Conservation (phyloP, 164 flowering plant genomes). For the Vitis vinifera region DNA sequence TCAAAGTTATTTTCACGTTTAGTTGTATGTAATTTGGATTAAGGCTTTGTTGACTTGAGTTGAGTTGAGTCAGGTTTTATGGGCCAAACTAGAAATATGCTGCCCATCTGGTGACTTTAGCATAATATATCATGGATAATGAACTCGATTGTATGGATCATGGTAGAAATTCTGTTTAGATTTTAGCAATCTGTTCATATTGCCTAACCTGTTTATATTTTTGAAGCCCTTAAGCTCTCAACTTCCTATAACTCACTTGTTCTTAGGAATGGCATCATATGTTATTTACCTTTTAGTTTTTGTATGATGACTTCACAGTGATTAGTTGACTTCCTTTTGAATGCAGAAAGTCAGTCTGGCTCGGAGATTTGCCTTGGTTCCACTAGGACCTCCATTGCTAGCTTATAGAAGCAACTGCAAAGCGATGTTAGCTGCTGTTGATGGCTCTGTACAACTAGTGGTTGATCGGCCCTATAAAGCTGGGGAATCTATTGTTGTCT, state of each 20-base stretch:
- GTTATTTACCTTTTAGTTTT: neutral
- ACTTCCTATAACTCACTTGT: neutral
- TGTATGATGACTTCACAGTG: neutral
- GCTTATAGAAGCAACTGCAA: slow-evolving; percentile 92
- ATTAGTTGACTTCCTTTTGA: slow-evolving; percentile 9
- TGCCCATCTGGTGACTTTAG: no score
- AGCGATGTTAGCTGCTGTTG: slow-evolving; percentile 88
- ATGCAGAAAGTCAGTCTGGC: slow-evolving; percentile 90
- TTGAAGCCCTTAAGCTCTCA: neutral
- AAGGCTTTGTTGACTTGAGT: no score
- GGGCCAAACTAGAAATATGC: no score
- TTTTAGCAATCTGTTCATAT: neutral
- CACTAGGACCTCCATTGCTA: slow-evolving; percentile 92
- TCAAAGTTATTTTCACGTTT: no score
- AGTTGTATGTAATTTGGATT: no score
- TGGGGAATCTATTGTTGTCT: slow-evolving; percentile 86
- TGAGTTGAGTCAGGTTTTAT: no score
- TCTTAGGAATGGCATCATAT: neutral
- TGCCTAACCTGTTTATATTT: neutral
- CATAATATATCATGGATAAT: no score
- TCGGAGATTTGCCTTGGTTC: slow-evolving; percentile 96
- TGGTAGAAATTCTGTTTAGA: neutral
- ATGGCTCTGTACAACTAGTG: slow-evolving; percentile 79
- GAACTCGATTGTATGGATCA: no score
- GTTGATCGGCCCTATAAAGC: slow-evolving; percentile 91